phyloP scores from a whole-genome alignment of 148 eudicot genomes.

The Suaeda aralocaspica region DNA sequence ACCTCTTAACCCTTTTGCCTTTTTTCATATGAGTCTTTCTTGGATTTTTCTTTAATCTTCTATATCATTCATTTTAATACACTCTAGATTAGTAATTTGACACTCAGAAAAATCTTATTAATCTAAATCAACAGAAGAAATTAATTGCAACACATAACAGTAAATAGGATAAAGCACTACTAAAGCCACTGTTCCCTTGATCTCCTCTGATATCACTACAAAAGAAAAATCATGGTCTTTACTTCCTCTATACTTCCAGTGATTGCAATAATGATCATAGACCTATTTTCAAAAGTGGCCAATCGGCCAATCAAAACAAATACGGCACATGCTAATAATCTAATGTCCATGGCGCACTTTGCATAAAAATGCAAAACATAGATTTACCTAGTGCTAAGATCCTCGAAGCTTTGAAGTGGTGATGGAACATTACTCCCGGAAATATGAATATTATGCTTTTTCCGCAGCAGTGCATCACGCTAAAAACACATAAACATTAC shows the following conservation, averaged over 20 bases:
- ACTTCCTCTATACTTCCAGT: too few species aligned
- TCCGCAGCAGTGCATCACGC: constrained; percentile 74
- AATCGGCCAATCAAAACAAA: too few species aligned
- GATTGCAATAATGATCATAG: too few species aligned
- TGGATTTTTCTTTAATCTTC: not conserved
- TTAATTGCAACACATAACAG: not conserved
- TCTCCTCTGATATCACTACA: too few species aligned
- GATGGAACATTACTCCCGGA: constrained; percentile 78
- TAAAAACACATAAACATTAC: constrained; percentile 25
- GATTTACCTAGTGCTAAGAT: constrained; percentile 61
- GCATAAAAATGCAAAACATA: not conserved
- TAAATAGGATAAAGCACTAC: not conserved
- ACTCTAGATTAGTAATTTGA: not conserved
- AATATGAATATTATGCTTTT: constrained; percentile 66
- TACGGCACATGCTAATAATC: too few species aligned
- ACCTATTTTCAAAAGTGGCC: too few species aligned
- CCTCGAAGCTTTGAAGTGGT: constrained; percentile 76
- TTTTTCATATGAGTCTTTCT: not conserved
- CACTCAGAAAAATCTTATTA: not conserved
- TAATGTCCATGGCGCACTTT: not conserved
- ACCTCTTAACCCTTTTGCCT: not conserved
- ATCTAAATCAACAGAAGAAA: not conserved
- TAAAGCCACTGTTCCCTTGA: not conserved
- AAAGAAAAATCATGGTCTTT: too few species aligned
- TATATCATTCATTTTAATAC: not conserved